Evolutionary conservation across 768 basidiomycete genomes (phyloP), one percentile per base, ranked within the genome.

Genomic region (Cytidiella melzeri): DNA sequence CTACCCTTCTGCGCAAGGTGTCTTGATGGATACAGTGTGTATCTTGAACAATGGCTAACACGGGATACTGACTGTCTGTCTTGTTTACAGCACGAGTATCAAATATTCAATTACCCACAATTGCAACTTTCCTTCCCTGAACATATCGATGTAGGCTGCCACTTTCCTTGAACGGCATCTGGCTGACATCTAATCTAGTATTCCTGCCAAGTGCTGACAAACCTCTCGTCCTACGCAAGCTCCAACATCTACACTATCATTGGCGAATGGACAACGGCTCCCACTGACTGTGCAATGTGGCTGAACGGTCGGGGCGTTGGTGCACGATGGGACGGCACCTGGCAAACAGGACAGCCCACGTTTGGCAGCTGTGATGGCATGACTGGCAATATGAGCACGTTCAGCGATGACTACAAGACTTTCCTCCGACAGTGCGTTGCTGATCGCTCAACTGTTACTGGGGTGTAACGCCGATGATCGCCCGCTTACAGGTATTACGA

Each of bases 221-320:
- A 59, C 41, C 69, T 84, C 18, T 63, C 70, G 3, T 52, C 64
- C 2, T 86, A 70, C 59, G 71, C 79, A 5, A 51, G 69, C 4
- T 64, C 68, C 9, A 82, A 83, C 54, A 68, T 90, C 26, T 88
- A 82, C 82, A 88, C 85, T 2, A 69, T 89, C 25, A 71, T 83
- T 11, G 87, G 89, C 20, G 90, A 92, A 71, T 92, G 86, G 81
- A 84, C 85, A 13, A 80, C 74, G 19, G 81, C 85, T 0, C 65
- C 73, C 7, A 88, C 85, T 0, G 87, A 88, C 61, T 92, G 88
- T 57, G 83, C 88, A 0, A 65, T 66, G 57, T 91, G 84, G 84
- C 70, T 92, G 6, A 92, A 91, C 60, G 90, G 90, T 0, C 73
- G 86, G 37, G 82, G 81, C 19, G 69, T 76, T 30, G 87, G 87